Percentiles rank a stretch among this genome's conserved stretches.
Conservation (phyloP, 2,329 filamentous ascomycete species). For the Nectriaceae sp. region DNA sequence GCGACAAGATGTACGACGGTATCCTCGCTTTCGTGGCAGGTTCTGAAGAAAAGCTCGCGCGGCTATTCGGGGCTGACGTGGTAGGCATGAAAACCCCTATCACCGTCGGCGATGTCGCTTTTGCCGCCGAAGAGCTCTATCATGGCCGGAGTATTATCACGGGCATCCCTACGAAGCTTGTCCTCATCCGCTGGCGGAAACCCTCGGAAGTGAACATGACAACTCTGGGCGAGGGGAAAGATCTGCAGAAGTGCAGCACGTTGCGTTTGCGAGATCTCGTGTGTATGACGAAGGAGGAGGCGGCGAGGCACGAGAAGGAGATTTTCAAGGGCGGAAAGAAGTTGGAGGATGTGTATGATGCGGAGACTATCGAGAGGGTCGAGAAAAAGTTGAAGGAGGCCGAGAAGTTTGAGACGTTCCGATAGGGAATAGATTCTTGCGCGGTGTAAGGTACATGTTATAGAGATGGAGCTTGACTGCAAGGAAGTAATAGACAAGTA, state of each 20-base stretch:
- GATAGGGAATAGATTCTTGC: no score
- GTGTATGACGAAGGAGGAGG: slow-evolving; percentile 93
- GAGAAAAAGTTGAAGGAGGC: slow-evolving; percentile 69
- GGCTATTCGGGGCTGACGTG: slow-evolving; percentile 35
- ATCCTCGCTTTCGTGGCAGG: slow-evolving; percentile 76
- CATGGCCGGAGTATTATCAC: slow-evolving; percentile 80
- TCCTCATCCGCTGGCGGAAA: slow-evolving; percentile 77
- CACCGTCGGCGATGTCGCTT: slow-evolving; percentile 79
- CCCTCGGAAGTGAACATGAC: slow-evolving; percentile 61
- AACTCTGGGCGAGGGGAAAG: slow-evolving; percentile 62
- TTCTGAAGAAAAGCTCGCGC: slow-evolving; percentile 74
- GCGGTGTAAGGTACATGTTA: no score
- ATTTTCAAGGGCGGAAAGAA: slow-evolving; percentile 70
- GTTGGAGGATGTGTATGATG: slow-evolving; percentile 74
- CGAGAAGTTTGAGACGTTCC: slow-evolving; percentile 57
- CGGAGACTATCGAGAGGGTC: slow-evolving; percentile 66
- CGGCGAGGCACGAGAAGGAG: slow-evolving; percentile 74
- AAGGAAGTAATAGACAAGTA: slow-evolving; percentile 10
- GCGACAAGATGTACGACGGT: slow-evolving; percentile 90
- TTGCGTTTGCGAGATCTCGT: slow-evolving; percentile 73
- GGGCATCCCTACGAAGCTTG: slow-evolving; percentile 76
- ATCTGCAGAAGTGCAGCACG: slow-evolving; percentile 77
- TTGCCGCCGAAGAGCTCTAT: slow-evolving; percentile 87
- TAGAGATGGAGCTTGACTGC: background rate
- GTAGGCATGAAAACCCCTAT: slow-evolving; percentile 79